Base-by-base conservation (phyloP, 1,139 yeast genomes). In the Keqinozyma sinolaborantium region DNA sequence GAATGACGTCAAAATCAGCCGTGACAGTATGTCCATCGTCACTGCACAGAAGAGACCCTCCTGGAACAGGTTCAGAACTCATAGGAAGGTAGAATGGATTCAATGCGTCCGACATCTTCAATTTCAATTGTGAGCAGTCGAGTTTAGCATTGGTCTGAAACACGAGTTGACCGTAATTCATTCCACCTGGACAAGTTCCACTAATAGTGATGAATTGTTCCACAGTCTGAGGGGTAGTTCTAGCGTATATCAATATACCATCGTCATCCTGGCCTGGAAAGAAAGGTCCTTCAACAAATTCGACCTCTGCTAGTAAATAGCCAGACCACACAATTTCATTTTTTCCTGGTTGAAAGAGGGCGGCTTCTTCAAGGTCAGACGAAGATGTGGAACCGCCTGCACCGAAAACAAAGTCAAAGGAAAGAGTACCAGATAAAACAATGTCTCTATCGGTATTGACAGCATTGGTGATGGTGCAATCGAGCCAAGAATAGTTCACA, bases 391-490 rank as follows among this genome's bases (percentile, higher is more conserved):
- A 49, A 3, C 50, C 52, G 14, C 55, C 55, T 26, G 44, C 53
- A 31, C 46, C 46, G 28, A 49, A 48, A 4, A 45, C 41, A 30
- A 49, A 47, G 26, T 46, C 53, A 29, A 48, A 49, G 7, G 38
- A 24, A n/a, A 47, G 18, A 2, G 34, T 31, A 8, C 55, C 53
- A 8, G 32, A 24, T 9, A 38, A 41, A 20, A 24, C 23, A 7
- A 35, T 16, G 5, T 25, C 32, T 13, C 39, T 34, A 10, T 15
- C 25, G 3, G 29, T 10, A 13, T 29, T 27, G 13, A 29, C 23
- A n/a, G 29, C 32, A 14, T 27, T 14, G 5, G 38, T 30, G 14
- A 43, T 40, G 18, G 35, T 30, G 31, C 54, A 50, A 11, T 33
- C 28, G 21, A 50, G 30, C 13, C 13, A 24, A 6, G 51, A 34